Base-by-base conservation (phyloP, 2,329 filamentous ascomycete species). In the Fusarium foetens region DNA sequence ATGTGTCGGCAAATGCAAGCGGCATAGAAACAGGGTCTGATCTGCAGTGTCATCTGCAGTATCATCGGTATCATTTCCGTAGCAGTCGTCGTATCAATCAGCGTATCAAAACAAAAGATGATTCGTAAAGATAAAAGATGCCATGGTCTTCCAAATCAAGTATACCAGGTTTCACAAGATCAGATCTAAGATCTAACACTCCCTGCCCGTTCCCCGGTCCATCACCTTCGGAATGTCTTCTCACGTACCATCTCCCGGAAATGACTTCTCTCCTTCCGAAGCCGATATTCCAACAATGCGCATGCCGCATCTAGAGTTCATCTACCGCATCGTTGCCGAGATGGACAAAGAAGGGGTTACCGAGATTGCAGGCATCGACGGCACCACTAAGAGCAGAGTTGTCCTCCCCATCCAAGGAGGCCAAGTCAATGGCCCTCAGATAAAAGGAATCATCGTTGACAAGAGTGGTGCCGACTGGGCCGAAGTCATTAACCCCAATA, bases 391-490 rank as follows among this genome's bases (percentile, higher is more conserved):
- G 13, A 58, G 31, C 19, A 62, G 73, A 51, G 29, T 72, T 14
- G 63, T 75, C 23, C 57, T 75, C 7, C 73, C 73, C 4, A 75
- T 75, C 5, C 58, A 53, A 23, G 57, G 68, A 41, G 71, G 73
- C 17, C 33, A 14, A 11, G 71, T 75, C 35, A 46, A 51, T 14
- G 71, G 73, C 2, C 71, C 73, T 8, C 25, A 60, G 23, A 68
- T 75, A 14, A 63, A 59, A 12, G 71, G 68, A 14, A 19, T 66
- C 4, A 74, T 74, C 17, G 61, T 74, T 6, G 55, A 72, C 27
- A 68, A 46, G 35, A 75, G 68, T 16, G 68, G 73, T 33, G 66
- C 71, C 19, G 73, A 75, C 21, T 75, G 68, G 73, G 71, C 73
- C 5, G 57, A 74, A 19, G 64, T 71, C 8, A 57, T 66, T 10